Evolutionary conservation across 2,329 filamentous ascomycete species (phyloP).

Genomic region (Gnomoniopsis smithogilvyi): DNA sequence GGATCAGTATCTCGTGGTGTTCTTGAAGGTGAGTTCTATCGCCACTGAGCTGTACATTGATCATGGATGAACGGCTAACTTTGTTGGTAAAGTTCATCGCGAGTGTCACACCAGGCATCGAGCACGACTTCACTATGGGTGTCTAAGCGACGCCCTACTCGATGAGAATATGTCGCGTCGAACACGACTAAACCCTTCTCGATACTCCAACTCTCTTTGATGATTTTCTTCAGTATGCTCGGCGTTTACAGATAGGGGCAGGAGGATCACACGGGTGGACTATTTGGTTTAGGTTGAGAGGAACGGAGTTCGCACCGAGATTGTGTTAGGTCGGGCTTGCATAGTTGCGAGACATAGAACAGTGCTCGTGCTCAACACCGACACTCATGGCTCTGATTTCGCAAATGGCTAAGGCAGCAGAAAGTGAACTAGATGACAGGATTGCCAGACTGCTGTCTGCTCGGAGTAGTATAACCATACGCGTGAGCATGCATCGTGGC

Average conservation of each 20-base stretch:
- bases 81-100: constrained; percentile 61
- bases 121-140: constrained; percentile 97
- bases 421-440: too few species aligned
- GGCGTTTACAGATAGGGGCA: neutral
- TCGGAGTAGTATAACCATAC: too few species aligned
- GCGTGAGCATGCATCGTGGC: too few species aligned
- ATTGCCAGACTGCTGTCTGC: too few species aligned
- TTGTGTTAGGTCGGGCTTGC: neutral
- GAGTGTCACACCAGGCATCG: constrained; percentile 92
- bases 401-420: too few species aligned
- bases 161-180: neutral
- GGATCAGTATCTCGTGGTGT: constrained; percentile 86
- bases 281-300: neutral
- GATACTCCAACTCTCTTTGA: neutral
- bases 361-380: too few species aligned
- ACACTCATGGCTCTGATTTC: too few species aligned
- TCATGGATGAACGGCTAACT: constrained; percentile 22
- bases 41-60: neutral
- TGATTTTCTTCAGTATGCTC: neutral
- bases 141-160: constrained; percentile 51
- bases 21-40: constrained; percentile 66
- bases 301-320: neutral
- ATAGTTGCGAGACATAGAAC: neutral
- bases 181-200: neutral
- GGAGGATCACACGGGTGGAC: neutral